Conservation (phyloP, 768 basidiomycete species). For the Lactifluus echinatus region DNA sequence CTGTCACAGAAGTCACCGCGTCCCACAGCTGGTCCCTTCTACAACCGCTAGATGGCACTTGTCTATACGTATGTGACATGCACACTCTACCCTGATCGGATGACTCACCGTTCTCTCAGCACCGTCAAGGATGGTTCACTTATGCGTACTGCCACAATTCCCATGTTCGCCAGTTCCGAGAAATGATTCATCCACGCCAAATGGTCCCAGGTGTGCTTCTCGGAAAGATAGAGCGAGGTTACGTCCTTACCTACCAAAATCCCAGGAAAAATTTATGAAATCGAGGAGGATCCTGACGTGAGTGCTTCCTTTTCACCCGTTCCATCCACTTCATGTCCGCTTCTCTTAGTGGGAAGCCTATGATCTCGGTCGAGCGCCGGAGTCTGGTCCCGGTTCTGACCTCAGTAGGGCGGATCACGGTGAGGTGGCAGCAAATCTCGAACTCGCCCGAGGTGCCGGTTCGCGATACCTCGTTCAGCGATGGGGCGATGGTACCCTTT, state of each 20-base stretch:
- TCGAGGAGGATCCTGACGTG: constrained; percentile 81
- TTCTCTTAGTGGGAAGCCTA: constrained; percentile 61
- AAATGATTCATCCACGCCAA: constrained; percentile 55
- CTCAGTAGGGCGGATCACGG: constrained; percentile 57
- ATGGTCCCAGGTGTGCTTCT: constrained; percentile 50
- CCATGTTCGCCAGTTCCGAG: constrained; percentile 94
- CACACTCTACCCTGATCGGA: constrained; percentile 21
- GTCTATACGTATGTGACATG: constrained; percentile 67
- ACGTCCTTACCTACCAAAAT: neutral
- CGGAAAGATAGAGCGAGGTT: constrained; percentile 3
- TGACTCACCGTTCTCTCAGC: constrained; percentile 35
- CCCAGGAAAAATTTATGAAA: constrained; percentile 55
- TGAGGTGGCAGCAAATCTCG: constrained; percentile 58
- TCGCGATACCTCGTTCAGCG: constrained; percentile 88
- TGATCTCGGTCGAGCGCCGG: constrained; percentile 64
- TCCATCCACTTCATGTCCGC: constrained; percentile 19
- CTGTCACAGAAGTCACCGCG: constrained; percentile 53
- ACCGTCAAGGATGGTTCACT: constrained; percentile 91
- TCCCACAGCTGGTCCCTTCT: constrained; percentile 77
- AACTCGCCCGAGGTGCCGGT: constrained; percentile 70
- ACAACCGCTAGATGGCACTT: constrained; percentile 67
- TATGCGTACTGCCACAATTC: constrained; percentile 95
- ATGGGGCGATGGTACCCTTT: constrained; percentile 85
- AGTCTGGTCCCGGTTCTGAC: constrained; percentile 49
- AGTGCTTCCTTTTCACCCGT: constrained; percentile 26